Conservation (phyloP, 805 yeast genomes). For the Ogataea degrootiae region DNA sequence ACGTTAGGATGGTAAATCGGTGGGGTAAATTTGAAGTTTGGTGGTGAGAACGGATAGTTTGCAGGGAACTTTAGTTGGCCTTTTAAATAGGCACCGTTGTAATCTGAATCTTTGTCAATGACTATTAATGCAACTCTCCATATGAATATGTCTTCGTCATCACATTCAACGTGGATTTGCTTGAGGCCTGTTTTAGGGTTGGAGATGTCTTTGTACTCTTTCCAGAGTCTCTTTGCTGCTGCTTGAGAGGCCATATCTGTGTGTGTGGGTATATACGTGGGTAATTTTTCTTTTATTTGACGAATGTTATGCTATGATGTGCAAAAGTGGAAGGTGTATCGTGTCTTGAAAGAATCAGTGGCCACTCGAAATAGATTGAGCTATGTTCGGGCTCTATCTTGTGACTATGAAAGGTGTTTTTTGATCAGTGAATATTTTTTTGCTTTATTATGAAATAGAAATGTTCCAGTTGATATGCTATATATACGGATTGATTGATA, state of each 20-base stretch:
- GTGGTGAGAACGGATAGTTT: slow-evolving; percentile 92
- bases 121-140: slow-evolving; percentile 94
- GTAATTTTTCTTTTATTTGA: too few relatives aligned
- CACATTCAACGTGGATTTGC: slow-evolving; percentile 37
- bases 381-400: too few relatives aligned
- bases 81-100: slow-evolving; percentile 91
- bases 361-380: too few relatives aligned
- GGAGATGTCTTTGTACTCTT: slow-evolving; percentile 90
- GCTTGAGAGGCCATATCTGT: slow-evolving; percentile 33
- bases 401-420: too few relatives aligned
- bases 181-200: slow-evolving; percentile 72
- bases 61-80: slow-evolving; percentile 90
- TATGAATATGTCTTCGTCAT: slow-evolving; percentile 53
- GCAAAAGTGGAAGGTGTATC: too few relatives aligned
- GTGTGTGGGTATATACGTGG: too few relatives aligned
- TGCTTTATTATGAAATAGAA: too few relatives aligned
- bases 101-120: slow-evolving; percentile 80
- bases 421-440: too few relatives aligned
- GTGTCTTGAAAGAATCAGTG: too few relatives aligned
- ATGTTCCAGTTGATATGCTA: too few relatives aligned
- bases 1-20: slow-evolving; percentile 96
- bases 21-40: slow-evolving; percentile 89
- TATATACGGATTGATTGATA: too few relatives aligned
- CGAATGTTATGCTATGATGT: too few relatives aligned
- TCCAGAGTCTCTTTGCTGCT: slow-evolving; percentile 74